phyloP scores from a whole-genome alignment of 345 rosid genomes.

The Hirschfeldia incana region DNA sequence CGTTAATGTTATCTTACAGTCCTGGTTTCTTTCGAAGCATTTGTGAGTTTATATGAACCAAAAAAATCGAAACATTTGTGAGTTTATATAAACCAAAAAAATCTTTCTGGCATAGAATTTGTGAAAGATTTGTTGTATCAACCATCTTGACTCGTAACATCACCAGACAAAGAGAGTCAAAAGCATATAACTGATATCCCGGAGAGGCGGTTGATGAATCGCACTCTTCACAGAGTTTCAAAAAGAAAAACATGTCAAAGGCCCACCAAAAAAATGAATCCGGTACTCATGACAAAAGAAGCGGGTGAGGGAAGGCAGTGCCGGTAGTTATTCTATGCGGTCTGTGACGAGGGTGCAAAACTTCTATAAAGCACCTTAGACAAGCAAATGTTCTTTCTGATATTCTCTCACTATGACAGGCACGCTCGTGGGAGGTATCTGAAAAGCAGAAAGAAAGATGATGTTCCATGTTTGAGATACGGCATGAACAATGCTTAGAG shows the following conservation, averaged over 20 bases:
- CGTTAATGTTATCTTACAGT: too few species aligned
- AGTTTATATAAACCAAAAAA: too few species aligned
- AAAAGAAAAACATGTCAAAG: constrained; percentile 8
- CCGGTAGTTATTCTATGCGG: not conserved
- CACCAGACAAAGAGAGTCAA: too few species aligned
- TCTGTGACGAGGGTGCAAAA: constrained; percentile 38
- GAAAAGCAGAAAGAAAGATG: not conserved
- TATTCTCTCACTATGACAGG: constrained; percentile 90
- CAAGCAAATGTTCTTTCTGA: constrained; percentile 65
- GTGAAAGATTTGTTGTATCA: too few species aligned
- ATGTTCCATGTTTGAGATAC: not conserved
- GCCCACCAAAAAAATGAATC: constrained; percentile 4
- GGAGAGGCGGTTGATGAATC: constrained; percentile 72
- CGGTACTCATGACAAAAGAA: constrained; percentile 23
- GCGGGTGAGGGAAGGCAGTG: not conserved
- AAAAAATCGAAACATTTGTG: too few species aligned
- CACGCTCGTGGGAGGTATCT: constrained; percentile 97
- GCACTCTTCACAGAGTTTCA: constrained; percentile 78
- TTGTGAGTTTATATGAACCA: too few species aligned
- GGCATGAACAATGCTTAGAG: not conserved
- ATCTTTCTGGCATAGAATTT: too few species aligned
- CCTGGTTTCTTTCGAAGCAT: too few species aligned
- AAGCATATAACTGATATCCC: constrained; percentile 28
- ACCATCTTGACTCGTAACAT: too few species aligned
- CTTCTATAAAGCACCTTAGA: constrained; percentile 42